Base-by-base conservation (phyloP, 805 yeast genomes). In the Debaryomyces castellii region DNA sequence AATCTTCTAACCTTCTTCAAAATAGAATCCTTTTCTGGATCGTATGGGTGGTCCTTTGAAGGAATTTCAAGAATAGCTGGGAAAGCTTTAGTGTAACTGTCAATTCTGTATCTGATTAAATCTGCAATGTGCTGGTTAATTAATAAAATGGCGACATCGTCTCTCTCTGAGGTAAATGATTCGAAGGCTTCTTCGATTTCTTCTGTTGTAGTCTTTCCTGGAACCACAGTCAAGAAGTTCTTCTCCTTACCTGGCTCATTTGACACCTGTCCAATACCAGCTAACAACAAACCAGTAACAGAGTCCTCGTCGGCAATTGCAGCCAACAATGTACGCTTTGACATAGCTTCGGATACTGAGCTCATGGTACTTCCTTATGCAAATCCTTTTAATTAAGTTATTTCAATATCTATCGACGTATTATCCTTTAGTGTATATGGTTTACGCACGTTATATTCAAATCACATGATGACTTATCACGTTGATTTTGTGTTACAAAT, bases 241-340 rank as follows among this genome's bases (percentile, higher is more conserved):
- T 89, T 84, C 54, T 80, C 83, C 57, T 78, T 79, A 16, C 82
- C 82, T 21, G 75, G 68, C 50, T 79, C 84, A 49, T 69, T 70
- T 23, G 80, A 76, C 17, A 90, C 83, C 60, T 92, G 96, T 21
- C 99, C 99, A 47, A 89, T 83, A 23, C 99, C 99, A 1, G 99
- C 99, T 47, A 94, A 77, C 28, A 94, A 75, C 76, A 94, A 80
- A 3, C 99, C 99, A 1, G 99, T 94, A 49, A 94, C 91, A 18
- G 98, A 87, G 62, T 94, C 98, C 71, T 94, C 99, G 61, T 94
- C 99, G 14, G 97, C 99, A 60, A 94, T 89, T 33, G 91, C 96
- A 10, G 97, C 98, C 47, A 94, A 74, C 54, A 91, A 76, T 33
- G 86, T 79, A 59, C 99, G 84, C 62, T 90, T 87, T 50, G 78